Base-by-base conservation (phyloP, 495 filamentous ascomycete species). In the Talaromyces liani region DNA sequence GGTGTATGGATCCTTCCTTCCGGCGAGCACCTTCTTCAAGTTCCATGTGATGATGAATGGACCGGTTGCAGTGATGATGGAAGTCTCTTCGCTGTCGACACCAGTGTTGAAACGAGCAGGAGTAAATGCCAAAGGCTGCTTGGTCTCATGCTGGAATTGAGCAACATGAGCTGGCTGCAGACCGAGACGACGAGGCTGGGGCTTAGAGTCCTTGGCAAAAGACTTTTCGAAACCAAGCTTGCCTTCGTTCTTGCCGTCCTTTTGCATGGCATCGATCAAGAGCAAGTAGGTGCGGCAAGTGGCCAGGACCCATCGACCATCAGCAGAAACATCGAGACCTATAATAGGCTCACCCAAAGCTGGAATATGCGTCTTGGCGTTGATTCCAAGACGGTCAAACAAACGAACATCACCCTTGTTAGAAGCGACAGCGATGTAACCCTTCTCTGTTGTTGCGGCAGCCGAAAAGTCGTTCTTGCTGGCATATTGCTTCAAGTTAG, bases 1-100 rank as follows among this genome's bases (percentile, higher is more conserved):
- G 49, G 87, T 88, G 73, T 98, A 98, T 2, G 92, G 91, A 64
- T 93, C 88, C 72, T 91, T 93, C 60, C 83, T 82, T 53, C 89
- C 91, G 12, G 77, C 75, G 20, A 96, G 68, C 1, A 96, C 84
- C 80, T 92, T 96, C 80, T 93, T 91, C 74, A 98, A 72, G 70
- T 85, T 94, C 95, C 95, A 98, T 31, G 95, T 96, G 49, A 98
- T 83, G 70, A 98, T 94, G 77, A 97, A 98, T 7, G 93, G 94
- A 6, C 94, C 94, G 0, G 94, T 96, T n/a, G 93, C 91, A 6
- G 95, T 95, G 70, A 98, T 90, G 73, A 98, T 97, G 47, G 91
- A 92, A 0, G 92, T 93, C 71, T 98, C 94, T 3, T 85, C 75
- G 27, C 80, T 75, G 63, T 91, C 89, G 62, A 90, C 79, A 67